These are phyloP conservation scores for Chaetomium tenue DNA, from an alignment of 495 filamentous ascomycete species.

Conservation along the genomic window DNA sequence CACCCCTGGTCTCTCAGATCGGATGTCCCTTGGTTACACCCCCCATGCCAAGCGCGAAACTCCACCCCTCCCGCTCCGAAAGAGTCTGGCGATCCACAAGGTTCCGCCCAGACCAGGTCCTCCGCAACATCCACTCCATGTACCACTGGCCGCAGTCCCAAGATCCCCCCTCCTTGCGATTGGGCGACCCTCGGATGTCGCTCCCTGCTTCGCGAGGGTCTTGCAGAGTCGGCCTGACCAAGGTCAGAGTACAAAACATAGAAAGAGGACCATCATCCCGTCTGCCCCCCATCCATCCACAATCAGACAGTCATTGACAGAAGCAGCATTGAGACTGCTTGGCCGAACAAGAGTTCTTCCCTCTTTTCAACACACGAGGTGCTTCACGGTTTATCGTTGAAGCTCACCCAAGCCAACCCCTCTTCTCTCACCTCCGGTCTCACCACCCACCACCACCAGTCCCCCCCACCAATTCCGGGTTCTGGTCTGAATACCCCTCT, in stretches of 20 bases:
- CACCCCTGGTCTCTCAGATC: conserved; percentile 27
- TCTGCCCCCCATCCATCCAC: conserved; percentile 26
- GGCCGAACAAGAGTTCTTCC: conserved; percentile 14
- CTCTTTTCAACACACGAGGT: conserved; percentile 14
- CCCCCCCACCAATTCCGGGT: conserved; percentile 10
- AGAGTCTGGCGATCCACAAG: conserved; percentile 30
- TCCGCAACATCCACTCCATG: conserved; percentile 34
- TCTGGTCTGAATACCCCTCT: conserved; percentile 35
- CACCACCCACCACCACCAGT: conserved; percentile 5
- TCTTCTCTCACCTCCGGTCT: conserved; percentile 1
- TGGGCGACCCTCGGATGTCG: conserved; percentile 29
- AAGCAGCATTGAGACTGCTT: conserved; percentile 34
- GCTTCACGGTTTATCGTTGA: conserved; percentile 17
- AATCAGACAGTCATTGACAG: conserved; percentile 29
- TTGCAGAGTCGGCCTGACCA: conserved; percentile 31
- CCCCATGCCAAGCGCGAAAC: conserved; percentile 23
- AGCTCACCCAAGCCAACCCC: conserved; percentile 12
- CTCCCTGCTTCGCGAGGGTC: conserved; percentile 26
- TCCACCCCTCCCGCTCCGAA: conserved; percentile 24
- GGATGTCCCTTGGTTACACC: conserved; percentile 30
- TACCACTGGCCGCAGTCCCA: conserved; percentile 31
- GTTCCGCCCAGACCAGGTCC: conserved; percentile 22
- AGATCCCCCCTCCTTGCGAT: conserved; percentile 23
- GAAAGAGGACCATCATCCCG: conserved; percentile 29
- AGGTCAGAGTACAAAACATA: conserved; percentile 31